A percentile compares a stretch with the other conserved stretches of the same genome.
Evolutionary conservation across 441 rosid genomes (phyloP).

Genomic region (Caryocar brasiliense): DNA sequence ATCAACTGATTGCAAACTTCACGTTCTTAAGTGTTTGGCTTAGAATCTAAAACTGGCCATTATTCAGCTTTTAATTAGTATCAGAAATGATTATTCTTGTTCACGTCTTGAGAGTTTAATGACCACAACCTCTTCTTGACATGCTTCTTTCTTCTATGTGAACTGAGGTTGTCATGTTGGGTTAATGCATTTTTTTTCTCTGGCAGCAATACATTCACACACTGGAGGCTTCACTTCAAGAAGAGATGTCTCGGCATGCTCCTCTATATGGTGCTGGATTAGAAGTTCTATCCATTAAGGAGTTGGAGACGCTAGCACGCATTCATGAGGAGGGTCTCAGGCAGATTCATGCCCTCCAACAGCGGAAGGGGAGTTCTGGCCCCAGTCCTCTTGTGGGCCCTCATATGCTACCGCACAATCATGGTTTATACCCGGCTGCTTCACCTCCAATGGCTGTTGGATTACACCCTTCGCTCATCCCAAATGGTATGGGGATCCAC

Average conservation of each 20-base stretch:
- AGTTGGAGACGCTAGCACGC: slow-evolving; percentile 74
- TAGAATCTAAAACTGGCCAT: no score
- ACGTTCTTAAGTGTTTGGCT: no score
- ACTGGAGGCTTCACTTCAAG: slow-evolving; percentile 69
- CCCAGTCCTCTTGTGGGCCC: slow-evolving; percentile 44
- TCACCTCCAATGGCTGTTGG: slow-evolving; percentile 51
- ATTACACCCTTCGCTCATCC: slow-evolving; percentile 36
- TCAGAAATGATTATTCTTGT: no score
- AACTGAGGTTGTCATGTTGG: not conserved
- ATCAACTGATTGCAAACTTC: no score
- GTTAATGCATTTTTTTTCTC: not conserved
- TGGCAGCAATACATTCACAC: slow-evolving; percentile 86
- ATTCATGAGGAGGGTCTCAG: slow-evolving; percentile 96
- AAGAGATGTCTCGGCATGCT: slow-evolving; percentile 90
- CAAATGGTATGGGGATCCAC: slow-evolving; percentile 43
- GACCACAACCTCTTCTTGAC: no score
- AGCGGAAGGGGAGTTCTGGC: slow-evolving; percentile 64
- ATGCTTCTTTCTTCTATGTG: not conserved
- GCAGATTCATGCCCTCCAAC: slow-evolving; percentile 75
- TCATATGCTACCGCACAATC: not conserved
- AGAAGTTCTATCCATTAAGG: slow-evolving; percentile 83
- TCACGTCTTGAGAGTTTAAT: no score
- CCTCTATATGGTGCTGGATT: slow-evolving; percentile 93
- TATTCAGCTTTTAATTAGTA: no score
- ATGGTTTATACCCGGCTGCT: not conserved